These are phyloP conservation scores for Fraxinus albicans DNA, from an alignment of 305 asterid species.

Conservation along the genomic window DNA sequence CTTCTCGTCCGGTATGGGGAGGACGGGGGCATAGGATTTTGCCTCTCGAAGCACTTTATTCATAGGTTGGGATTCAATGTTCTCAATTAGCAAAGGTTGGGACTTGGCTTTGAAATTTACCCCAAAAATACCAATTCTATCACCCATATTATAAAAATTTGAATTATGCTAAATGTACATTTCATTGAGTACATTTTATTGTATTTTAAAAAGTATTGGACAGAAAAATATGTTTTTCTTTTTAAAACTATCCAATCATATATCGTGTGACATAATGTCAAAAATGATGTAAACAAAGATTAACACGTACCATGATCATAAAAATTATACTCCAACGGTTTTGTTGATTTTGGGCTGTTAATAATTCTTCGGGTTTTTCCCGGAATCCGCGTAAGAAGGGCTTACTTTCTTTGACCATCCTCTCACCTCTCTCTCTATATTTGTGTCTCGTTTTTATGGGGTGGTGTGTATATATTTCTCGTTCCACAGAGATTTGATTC, in stretches of 20 bases:
- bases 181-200: too few species aligned
- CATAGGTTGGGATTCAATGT: background rate
- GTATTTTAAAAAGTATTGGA: too few species aligned
- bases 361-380: background rate
- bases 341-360: background rate
- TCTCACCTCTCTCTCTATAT: background rate
- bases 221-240: too few species aligned
- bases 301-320: too few species aligned
- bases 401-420: background rate
- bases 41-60: background rate
- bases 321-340: background rate
- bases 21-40: background rate
- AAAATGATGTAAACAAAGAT: too few species aligned
- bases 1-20: background rate
- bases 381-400: background rate
- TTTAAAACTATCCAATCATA: too few species aligned
- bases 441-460: background rate
- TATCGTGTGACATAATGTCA: too few species aligned
- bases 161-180: too few species aligned
- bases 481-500: slow-evolving; percentile 10
- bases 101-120: too few species aligned
- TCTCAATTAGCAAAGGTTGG: background rate
- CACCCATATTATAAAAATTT: too few species aligned
- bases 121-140: too few species aligned
- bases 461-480: background rate